Base-by-base conservation (phyloP, 2,329 filamentous ascomycete species). In the Colletotrichum sp. region DNA sequence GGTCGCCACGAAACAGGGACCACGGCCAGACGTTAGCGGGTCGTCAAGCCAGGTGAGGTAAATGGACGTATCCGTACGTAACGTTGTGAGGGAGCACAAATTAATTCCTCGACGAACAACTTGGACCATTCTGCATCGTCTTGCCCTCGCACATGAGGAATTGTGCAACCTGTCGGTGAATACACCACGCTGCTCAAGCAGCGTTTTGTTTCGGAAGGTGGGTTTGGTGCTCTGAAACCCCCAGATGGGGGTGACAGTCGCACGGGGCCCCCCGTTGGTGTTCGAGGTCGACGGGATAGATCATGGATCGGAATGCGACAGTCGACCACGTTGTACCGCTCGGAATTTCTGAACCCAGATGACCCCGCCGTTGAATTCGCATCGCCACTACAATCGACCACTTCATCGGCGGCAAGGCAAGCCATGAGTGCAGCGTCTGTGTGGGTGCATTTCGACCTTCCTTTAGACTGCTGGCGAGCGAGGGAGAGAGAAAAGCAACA, bases 131-230 rank as follows among this genome's bases (percentile, higher is more conserved):
- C 52, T 25, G 34, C 34, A 32, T 30, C 69, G 52, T 36, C 52
- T 62, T 60, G 56, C 64, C 32, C 69, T 73, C 73, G 73, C 58
- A 75, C 73, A 68, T 48, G 27, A 67, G 27, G 34, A 52, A 39
- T 69, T 68, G 75, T 77, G 61, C 76, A 71, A 74, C 66, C 39
- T 43, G 43, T 77, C 77, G 77, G 77, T 36, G 77, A 77, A 77
- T 71, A 76, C 70, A 77, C 76, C 77, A 78, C 72, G 77, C 62
- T 64, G n/a, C 58, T 55, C 39, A 48, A 65, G 64, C 27, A 68
- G 70, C 58, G 43, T 64, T 68, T 65, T 48, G 34, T 75, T 75
- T 75, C 64, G 73, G 69, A 58, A 75, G 62, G 73, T 75, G 73
- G 56, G 64, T 16, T 65, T 39, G 34, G 56, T 58, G 32, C 22